Base-by-base conservation (phyloP, 2,329 filamentous ascomycete genomes). In the Akanthomyces lecanii region DNA sequence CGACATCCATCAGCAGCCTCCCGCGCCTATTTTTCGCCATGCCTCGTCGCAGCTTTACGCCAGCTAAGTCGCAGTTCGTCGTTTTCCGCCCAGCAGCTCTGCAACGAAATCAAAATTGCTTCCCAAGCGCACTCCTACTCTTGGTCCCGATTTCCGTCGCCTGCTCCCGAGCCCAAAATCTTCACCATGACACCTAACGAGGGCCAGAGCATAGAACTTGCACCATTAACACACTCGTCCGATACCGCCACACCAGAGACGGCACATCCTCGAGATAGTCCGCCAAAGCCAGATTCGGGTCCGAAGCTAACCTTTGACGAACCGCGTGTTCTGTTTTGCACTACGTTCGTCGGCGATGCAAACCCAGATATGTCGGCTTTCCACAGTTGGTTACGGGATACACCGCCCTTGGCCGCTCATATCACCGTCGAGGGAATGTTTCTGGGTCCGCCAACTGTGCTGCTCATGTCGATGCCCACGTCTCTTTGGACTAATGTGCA, bases 361-460 rank as follows among this genome's bases (percentile, higher is more conserved):
- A 88, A 83, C 67, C 79, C 84, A 14, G 85, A 88, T 65, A 88
- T 88, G 85, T 81, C 83, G 3, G 87, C 81, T 63, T 88, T 88
- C 70, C 83, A 86, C 63, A 82, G 86, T 66, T 89, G 86, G 86
- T 77, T 89, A n/a, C 81, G 85, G 52, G 82, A 84, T 66, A 81
- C 81, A 1, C 84, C 85, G 1, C 74, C 81, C 0, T 78, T 84
- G 3, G 82, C 82, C 1, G 79, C 82, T 18, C 85, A 83, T 67
- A 84, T 89, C 63, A 79, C 82, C 7, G 85, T 89, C 5, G 86
- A 89, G 70, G 86, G 85, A 67, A 88, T 89, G 84, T 89, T 89
- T 66, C 75, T 88, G 21, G 86, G 86, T 0, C 86, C 86, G 0
- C 85, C 86, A 1, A 88, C 86, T 0, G 87, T 88, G 77, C 74